Evolutionary conservation across 2,329 filamentous ascomycete genomes (phyloP).

Genomic region (Calonectria montana): DNA sequence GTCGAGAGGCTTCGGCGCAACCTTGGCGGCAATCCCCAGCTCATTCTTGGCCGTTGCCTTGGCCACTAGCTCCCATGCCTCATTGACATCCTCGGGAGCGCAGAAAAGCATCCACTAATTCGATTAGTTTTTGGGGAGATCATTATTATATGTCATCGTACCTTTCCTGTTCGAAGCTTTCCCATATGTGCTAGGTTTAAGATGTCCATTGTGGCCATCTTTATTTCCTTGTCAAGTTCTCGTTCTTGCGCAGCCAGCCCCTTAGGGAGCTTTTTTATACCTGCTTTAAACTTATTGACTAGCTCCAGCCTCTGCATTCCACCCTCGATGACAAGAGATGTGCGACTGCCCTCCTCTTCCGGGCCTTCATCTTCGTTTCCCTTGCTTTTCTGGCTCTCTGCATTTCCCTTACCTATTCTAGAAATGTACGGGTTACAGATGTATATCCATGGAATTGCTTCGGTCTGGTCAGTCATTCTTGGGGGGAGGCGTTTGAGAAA

Average conservation of each 20-base stretch:
- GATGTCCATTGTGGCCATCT: slow-evolving; percentile 65
- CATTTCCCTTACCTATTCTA: slow-evolving; percentile 47
- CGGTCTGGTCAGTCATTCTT: slow-evolving; percentile 63
- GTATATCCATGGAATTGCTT: slow-evolving; percentile 75
- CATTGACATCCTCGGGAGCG: slow-evolving; percentile 63
- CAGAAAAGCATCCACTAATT: slow-evolving; percentile 81
- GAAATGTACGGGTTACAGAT: slow-evolving; percentile 72
- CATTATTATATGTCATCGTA: slow-evolving; percentile 41
- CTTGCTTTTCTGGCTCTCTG: slow-evolving; percentile 50
- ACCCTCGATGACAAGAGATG: slow-evolving; percentile 61
- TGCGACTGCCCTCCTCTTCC: slow-evolving; percentile 57
- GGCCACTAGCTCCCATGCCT: slow-evolving; percentile 74
- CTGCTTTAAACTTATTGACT: slow-evolving; percentile 60
- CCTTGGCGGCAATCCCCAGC: slow-evolving; percentile 80
- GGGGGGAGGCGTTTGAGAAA: slow-evolving; percentile 79
- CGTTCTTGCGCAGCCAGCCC: slow-evolving; percentile 52
- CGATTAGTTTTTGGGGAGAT: slow-evolving; percentile 43
- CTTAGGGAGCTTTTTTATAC: slow-evolving; percentile 53
- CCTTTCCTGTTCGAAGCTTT: slow-evolving; percentile 75
- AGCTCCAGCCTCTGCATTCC: slow-evolving; percentile 64
- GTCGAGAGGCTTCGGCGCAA: slow-evolving; percentile 65
- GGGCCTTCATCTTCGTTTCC: slow-evolving; percentile 64
- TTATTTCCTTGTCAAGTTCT: slow-evolving; percentile 62
- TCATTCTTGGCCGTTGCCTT: slow-evolving; percentile 74
- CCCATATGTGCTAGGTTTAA: slow-evolving; percentile 69